Evolutionary conservation across 2,329 filamentous ascomycete species (phyloP), one percentile per base, ranked within the genome.

Genomic region (Rhinocladiella similis): DNA sequence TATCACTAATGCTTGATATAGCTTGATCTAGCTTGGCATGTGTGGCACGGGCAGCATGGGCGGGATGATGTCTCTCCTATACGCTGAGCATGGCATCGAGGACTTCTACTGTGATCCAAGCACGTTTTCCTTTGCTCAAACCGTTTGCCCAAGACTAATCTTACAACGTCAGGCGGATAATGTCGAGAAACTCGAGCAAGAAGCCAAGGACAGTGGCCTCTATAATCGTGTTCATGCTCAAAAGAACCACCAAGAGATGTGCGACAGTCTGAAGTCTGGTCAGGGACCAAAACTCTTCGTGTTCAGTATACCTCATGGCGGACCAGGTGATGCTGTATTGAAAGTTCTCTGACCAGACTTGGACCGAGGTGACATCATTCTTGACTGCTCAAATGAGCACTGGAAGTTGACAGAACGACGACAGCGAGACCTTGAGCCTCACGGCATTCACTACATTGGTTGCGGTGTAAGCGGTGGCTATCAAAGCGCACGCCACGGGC

Each of bases 391-490:
- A 0, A 90, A 89, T 64, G 86, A 90, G 69, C 77, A 87, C 66
- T 89, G 83, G 70, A 72, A 78, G 35, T 83, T 82, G 46, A 89
- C 86, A 0, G 83, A 90, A 66, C 69, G 83, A 10, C 74, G 85
- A 38, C 86, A 89, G 65, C 75, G 75, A 27, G 80, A 83, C 53
- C 79, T 84, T 41, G 74, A 77, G 1, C 72, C 76, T 0, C 77
- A 80, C 20, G 84, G 83, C 0, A 78, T 89, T n/a, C 75, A 77
- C 38, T 89, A 86, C 68, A 79, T 89, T 52, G 86, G 86, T 2
- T 83, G 83, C 67, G 87, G 87, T 35, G 85, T 90, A 1, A 86
- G 81, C 38, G 86, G 86, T 7, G 87, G 86, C 0, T 89, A 89
- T 67, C 85, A 89, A 66, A 82, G 83, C 46, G 86, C 86, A 1